Evolutionary conservation across 2,329 filamentous ascomycete species (phyloP), one percentile per base, ranked within the genome.

Genomic region (Rutstroemia sydowiana): DNA sequence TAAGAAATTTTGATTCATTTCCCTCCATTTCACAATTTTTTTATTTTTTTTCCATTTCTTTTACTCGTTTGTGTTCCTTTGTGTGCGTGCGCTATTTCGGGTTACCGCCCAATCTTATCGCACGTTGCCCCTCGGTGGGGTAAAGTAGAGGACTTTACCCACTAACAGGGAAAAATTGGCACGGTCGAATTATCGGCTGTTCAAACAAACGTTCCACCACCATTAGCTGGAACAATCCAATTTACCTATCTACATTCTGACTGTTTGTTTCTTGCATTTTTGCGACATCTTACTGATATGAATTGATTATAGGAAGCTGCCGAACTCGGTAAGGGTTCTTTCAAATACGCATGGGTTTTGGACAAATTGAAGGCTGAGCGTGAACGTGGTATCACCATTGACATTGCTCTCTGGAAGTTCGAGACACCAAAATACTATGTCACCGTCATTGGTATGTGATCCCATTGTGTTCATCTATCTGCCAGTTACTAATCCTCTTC

Each of bases 271-370:
- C 26, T 11, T 20, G 23, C 16, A 26, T 10, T 3, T 23, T 11
- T 10, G 13, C 2, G 18, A 37, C 23, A 46, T n/a, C 13, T 51
- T 34, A 47, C 60, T 65, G 41, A 64, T 55, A n/a, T n/a, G n/a
- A n/a, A 56, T 30, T 37, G 39, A 46, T 30, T 62, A 74, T 66
- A 95, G 90, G 92, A 96, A 91, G 93, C 93, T 71, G 90, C 91
- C 76, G 90, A 97, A 77, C 82, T 97, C 73, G 93, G 93, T 74
- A 98, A 98, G 87, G 93, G 93, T 81, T 97, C 92, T 74, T 98
- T 98, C 92, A 98, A 98, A 85, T 98, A 98, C 79, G 93, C 92
- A 69, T 98, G 95, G 93, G 95, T 91, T 56, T 80, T 98, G 63
- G 93, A 98, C 78, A 70, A 97, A 69, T 98, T 90, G 61, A 95